Evolutionary conservation across 163 green algal species (phyloP).

Genomic region (Coccomyxa subellipsoidea): DNA sequence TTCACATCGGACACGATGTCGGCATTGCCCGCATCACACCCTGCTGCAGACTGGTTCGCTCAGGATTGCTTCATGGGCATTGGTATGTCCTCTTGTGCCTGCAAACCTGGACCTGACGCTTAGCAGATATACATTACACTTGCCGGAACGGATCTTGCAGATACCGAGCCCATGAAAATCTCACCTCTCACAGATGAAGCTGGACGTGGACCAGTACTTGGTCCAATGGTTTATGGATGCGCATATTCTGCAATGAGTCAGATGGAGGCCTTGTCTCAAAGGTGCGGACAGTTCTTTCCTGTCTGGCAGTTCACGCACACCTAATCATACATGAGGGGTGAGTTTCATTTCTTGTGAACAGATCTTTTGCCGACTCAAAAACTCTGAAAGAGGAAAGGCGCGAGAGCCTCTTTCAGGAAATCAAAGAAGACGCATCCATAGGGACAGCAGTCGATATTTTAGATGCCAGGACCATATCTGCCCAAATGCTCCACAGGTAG

Average conservation of each 20-base stretch:
- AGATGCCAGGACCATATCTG: slow-evolving; percentile 53
- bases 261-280: slow-evolving; percentile 36
- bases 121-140: background rate
- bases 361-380: slow-evolving; percentile 82
- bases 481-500: slow-evolving; percentile 61
- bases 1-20: background rate
- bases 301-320: background rate
- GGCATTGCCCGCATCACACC: background rate
- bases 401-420: slow-evolving; percentile 54
- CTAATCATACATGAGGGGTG: background rate
- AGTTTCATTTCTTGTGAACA: slow-evolving; percentile 17
- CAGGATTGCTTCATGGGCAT: slow-evolving; percentile 55
- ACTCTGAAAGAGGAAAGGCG: slow-evolving; percentile 68
- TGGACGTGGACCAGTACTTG: slow-evolving; percentile 86
- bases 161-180: background rate
- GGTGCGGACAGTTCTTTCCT: slow-evolving; percentile 22
- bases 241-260: slow-evolving; percentile 38
- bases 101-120: too few relatives aligned
- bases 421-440: slow-evolving; percentile 43
- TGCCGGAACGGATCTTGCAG: background rate
- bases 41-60: slow-evolving; percentile 29
- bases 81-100: slow-evolving; percentile 23
- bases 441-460: slow-evolving; percentile 48
- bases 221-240: slow-evolving; percentile 85
- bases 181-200: slow-evolving; percentile 78